Evolutionary conservation across 225 moss, liverwort and hornwort species (phyloP), one percentile per base, ranked within the genome.

Genomic region (Bryoerythrophyllum caledonicum): DNA sequence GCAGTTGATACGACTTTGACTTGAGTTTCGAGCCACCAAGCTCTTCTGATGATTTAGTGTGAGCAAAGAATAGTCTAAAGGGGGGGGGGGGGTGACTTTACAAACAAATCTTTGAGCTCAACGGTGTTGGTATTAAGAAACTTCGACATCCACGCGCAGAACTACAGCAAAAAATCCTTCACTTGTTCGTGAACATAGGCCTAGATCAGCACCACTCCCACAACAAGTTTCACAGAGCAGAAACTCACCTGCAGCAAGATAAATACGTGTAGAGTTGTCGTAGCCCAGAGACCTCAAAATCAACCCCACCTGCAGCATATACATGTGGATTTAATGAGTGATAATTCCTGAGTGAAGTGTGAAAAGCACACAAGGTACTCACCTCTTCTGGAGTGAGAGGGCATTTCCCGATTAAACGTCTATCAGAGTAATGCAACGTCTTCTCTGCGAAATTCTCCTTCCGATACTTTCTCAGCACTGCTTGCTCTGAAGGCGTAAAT

Each of bases 361-460:
- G 52, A 71, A 78, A 4, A 77, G 30, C 38, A 17, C 24, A 38
- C 70, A 48, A 7, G 26, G 30, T 65, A 74, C 84, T 17, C 73
- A 95, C 95, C 86, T 93, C 93, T 67, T 86, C 78, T 82, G 93
- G 92, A 81, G 91, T 92, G 44, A 92, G 89, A 68, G 93, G 91
- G 38, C 95, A 95, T 81, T 93, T 86, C 53, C 95, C 92, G 55
- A 82, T 86, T 65, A 88, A 71, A 52, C 84, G 92, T 77, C 88
- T 76, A 37, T 87, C 79, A 23, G 72, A 64, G 62, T 85, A 83
- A 61, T 80, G 85, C 70, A 91, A 80, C 4, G 81, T 86, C 70
- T 91, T 89, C 64, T 86, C 85, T 16, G 87, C 87, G 75, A 90
- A 93, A 66, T 90, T 93, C 61, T 91, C 84, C 72, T 84, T 88